A percentile compares a stretch with the other conserved stretches of the same genome.
phyloP scores from a whole-genome alignment of 2,329 filamentous ascomycete species.

The Nigrospora sphaerica region DNA sequence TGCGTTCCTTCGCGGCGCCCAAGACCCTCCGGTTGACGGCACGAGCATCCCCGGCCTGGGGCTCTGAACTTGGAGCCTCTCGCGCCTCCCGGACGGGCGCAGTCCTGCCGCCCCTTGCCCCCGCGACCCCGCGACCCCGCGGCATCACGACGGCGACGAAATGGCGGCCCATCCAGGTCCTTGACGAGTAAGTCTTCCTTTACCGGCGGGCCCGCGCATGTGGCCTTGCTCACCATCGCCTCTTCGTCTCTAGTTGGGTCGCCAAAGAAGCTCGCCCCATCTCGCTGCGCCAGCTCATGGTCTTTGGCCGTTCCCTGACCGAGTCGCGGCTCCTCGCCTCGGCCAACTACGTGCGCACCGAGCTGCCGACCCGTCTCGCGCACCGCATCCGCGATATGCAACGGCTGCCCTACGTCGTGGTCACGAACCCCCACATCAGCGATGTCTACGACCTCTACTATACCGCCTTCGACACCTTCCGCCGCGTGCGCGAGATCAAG shows the following conservation, averaged over 20 bases:
- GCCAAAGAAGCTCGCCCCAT: slow-evolving; percentile 90
- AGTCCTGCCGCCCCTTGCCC: neutral
- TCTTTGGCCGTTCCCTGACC: slow-evolving; percentile 90
- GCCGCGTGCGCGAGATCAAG: slow-evolving; percentile 76
- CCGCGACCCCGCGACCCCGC: neutral
- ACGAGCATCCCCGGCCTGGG: neutral
- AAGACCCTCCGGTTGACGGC: slow-evolving; percentile 21
- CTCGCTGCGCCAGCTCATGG: slow-evolving; percentile 90
- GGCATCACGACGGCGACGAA: slow-evolving; percentile 26
- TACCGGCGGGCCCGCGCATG: neutral
- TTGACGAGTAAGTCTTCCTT: slow-evolving; percentile 50
- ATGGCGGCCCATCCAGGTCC: slow-evolving; percentile 57
- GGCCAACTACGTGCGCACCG: slow-evolving; percentile 94
- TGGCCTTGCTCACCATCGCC: neutral
- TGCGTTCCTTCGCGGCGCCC: slow-evolving; percentile 39
- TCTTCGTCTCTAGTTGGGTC: slow-evolving; percentile 65
- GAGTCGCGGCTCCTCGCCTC: slow-evolving; percentile 85
- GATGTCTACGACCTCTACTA: slow-evolving; percentile 97
- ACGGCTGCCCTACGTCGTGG: slow-evolving; percentile 87
- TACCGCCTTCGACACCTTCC: slow-evolving; percentile 86
- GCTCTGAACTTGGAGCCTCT: slow-evolving; percentile 4
- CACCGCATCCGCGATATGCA: slow-evolving; percentile 97
- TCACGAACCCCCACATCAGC: slow-evolving; percentile 90
- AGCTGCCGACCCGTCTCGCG: slow-evolving; percentile 82
- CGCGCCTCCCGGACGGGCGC: neutral